A percentile compares a stretch with the other conserved stretches of the same genome.
Evolutionary conservation across 2,329 filamentous ascomycete genomes (phyloP).

Genomic region (Alternaria sp.): DNA sequence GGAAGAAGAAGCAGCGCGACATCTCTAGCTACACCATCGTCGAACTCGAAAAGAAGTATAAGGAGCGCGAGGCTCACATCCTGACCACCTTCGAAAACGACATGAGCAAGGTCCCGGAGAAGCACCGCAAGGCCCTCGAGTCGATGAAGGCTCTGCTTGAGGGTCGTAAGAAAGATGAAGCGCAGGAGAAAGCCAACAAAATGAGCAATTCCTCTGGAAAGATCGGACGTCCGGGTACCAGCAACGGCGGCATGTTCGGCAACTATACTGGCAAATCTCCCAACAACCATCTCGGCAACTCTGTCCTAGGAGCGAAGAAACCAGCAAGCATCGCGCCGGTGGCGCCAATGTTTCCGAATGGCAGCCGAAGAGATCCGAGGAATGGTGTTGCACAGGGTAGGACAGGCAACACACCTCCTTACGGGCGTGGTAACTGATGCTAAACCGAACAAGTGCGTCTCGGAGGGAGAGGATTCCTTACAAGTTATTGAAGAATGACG

Average conservation of each 20-base stretch:
- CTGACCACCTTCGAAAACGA: background rate
- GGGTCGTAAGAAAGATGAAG: background rate
- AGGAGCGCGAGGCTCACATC: background rate
- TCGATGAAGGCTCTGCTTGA: background rate
- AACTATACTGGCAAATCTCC: constrained; percentile 18
- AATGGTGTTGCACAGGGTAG: background rate
- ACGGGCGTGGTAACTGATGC: background rate
- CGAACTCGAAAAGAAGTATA: constrained; percentile 1
- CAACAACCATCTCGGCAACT: constrained; percentile 19
- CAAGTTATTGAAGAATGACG: background rate
- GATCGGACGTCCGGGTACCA: background rate
- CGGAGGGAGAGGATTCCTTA: background rate
- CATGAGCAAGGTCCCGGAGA: background rate
- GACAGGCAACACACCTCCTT: background rate
- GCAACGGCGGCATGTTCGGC: constrained; percentile 1
- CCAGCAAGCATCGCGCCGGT: constrained; percentile 22
- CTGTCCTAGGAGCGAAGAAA: constrained; percentile 28
- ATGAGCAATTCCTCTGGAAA: background rate
- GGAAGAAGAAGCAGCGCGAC: constrained; percentile 4
- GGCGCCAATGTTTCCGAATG: constrained; percentile 27
- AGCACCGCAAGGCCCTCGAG: background rate
- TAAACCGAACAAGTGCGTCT: background rate
- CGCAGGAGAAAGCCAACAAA: background rate
- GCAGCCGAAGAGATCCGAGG: constrained; percentile 13
- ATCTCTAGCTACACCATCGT: background rate